These are phyloP conservation scores for Dipodascus albidus DNA, from an alignment of 805 yeast genomes.

Conservation along the genomic window DNA sequence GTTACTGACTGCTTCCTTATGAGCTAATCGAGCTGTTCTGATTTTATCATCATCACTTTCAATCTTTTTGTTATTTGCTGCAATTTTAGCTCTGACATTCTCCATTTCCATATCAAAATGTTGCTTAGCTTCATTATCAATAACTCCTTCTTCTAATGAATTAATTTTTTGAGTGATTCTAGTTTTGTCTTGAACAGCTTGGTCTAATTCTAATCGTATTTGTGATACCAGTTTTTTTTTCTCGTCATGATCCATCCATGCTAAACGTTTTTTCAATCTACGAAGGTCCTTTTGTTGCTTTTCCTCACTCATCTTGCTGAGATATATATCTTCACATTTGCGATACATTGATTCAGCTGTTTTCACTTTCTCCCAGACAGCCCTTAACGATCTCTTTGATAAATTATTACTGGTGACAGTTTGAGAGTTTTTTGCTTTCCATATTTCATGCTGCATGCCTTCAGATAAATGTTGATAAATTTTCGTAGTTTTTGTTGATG, in stretches of 20 bases:
- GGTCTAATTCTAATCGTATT: neutral
- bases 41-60: neutral
- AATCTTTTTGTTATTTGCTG: neutral
- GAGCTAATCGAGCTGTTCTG: neutral
- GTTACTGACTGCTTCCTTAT: neutral
- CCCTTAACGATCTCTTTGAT: conserved; percentile 26
- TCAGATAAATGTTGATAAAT: conserved; percentile 71
- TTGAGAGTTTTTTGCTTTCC: conserved; percentile 20
- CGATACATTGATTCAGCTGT: conserved; percentile 30
- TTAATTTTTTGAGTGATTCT: neutral
- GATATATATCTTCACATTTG: conserved; percentile 30
- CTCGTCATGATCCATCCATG: neutral
- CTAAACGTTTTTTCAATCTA: neutral
- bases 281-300: conserved; percentile 4
- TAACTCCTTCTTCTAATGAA: neutral
- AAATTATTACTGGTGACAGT: neutral
- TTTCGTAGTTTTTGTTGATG: conserved; percentile 58
- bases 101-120: neutral
- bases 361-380: conserved; percentile 32
- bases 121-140: neutral
- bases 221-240: neutral
- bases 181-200: neutral
- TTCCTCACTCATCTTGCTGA: conserved; percentile 15
- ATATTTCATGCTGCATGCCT: conserved; percentile 63
- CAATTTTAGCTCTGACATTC: neutral